Conservation (phyloP, 2,329 filamentous ascomycete genomes). For the Aspergillus versicolor region DNA sequence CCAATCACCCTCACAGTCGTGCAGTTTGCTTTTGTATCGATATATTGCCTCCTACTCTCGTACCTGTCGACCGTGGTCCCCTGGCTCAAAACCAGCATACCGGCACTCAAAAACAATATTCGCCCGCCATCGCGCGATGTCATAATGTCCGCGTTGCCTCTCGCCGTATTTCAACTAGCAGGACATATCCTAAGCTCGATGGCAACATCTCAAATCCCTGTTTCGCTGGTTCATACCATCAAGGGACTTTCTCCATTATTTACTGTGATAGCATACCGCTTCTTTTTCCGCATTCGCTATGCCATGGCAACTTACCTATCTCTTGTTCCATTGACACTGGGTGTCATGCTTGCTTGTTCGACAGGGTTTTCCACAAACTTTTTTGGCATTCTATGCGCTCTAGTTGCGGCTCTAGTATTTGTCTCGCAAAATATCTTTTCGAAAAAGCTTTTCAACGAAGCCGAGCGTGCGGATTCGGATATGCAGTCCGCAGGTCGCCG, state of each 20-base stretch:
- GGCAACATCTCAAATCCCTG: slow-evolving; percentile 90
- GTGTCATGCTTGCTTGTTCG: slow-evolving; percentile 96
- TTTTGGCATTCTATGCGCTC: slow-evolving; percentile 83
- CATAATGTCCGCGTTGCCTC: slow-evolving; percentile 80
- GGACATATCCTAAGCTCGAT: slow-evolving; percentile 93
- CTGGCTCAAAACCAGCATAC: slow-evolving; percentile 66
- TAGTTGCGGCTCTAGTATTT: slow-evolving; percentile 88
- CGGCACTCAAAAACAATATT: slow-evolving; percentile 80
- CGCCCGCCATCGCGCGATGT: slow-evolving; percentile 77
- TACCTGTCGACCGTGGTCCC: slow-evolving; percentile 74
- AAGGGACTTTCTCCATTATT: slow-evolving; percentile 95
- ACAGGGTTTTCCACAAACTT: slow-evolving; percentile 87
- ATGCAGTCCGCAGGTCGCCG: slow-evolving; percentile 58
- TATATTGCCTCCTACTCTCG: slow-evolving; percentile 78
- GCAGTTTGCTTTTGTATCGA: slow-evolving; percentile 90
- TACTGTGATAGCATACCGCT: slow-evolving; percentile 87
- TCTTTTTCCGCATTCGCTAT: slow-evolving; percentile 87
- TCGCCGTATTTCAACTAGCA: slow-evolving; percentile 88
- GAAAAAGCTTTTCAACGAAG: slow-evolving; percentile 96
- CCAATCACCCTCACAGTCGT: slow-evolving; percentile 88
- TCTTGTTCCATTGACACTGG: slow-evolving; percentile 82
- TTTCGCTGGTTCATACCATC: slow-evolving; percentile 96
- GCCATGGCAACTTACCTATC: slow-evolving; percentile 83
- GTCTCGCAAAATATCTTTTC: slow-evolving; percentile 99
- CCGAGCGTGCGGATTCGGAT: slow-evolving; percentile 78